Evolutionary conservation across 768 basidiomycete species (phyloP), one percentile per base, ranked within the genome.

Genomic region (Chlorophyllum brunneum): DNA sequence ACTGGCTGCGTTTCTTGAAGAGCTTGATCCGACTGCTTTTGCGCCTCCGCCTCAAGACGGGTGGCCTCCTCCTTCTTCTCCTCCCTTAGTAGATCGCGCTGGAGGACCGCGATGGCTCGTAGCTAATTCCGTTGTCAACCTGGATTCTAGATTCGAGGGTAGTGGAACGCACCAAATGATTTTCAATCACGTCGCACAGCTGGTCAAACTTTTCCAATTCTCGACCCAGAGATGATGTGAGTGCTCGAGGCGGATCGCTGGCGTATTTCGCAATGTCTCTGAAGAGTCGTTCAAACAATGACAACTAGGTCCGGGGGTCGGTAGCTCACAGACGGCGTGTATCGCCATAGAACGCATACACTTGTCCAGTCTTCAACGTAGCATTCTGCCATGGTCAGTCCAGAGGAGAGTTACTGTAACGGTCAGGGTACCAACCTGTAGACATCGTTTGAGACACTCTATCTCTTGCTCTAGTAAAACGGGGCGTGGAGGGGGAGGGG

Each of bases 161-260:
- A 23, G 22, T 27, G 41, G 27, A 29, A 67, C 82, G 65, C 65
- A 82, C 89, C 57, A 92, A 59, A 47, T 82, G 80, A 34, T 81
- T 77, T 64, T 92, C 90, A 44, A 92, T 80, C 1, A 82, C 72
- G 61, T 92, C 90, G 59, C 87, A 88, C 4, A 90, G 56, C 59
- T 89, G 86, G 60, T 92, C 88, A 58, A 86, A 92, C 60, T 79
- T 85, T 63, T 91, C 87, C 2, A 90, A 71, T 61, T 89, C 87
- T 31, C 79, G 79, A 13, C 88, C 84, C 29, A 92, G 72, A 15
- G 85, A 75, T 2, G 80, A 70, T 2, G 79, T 82, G 10, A 90
- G 63, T 20, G 82, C 74, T n/a, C 70, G 80, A 8, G 88, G 87
- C 22, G 89, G 87, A 52, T 75, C 66, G 3, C 78, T 74, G 2